Base-by-base conservation (phyloP, 768 basidiomycete genomes). In the Trametes coccinea region DNA sequence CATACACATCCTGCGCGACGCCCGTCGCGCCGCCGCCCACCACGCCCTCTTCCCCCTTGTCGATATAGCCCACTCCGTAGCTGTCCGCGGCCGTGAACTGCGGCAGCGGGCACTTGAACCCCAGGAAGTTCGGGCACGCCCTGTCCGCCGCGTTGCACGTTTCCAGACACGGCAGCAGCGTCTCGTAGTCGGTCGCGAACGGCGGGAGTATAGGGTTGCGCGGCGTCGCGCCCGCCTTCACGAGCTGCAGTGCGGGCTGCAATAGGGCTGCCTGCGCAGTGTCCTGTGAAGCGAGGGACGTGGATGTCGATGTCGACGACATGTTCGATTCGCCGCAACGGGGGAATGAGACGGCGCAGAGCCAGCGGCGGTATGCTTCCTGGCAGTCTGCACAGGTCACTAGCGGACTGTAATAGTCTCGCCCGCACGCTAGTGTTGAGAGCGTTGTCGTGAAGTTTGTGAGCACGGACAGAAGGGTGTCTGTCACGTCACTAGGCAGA, bases 301-400 rank as follows among this genome's bases (percentile, higher is more conserved):
- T 43, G 17, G 75, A 61, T 4, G 77, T 56, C 0, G 74, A 59
- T 13, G 75, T 71, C 0, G 76, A 73, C 56, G 78, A 73, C 5
- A 74, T 70, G 5, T 72, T 65, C 30, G 74, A 66, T 52, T 94
- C 91, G 13, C 82, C 79, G 62, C 93, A 95, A 29, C 93, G 84
- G 13, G 90, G 84, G 68, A 95, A 81, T 8, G 86, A 84, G 14
- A 88, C 75, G 22, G 84, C 71, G 73, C 93, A 95, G 37, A 90
- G 80, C 92, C 92, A 95, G 37, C 76, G 78, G 37, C 88, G 82
- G 71, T 95, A 95, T 27, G 84, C 84, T 22, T 73, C 72, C 63
- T 87, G 83, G 67, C 93, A 95, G 71, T 90, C 87, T 13, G 82
- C 79, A 69, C 93, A 95, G 3, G 84, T 83, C 30, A 90, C 84